Evolutionary conservation across 2,329 filamentous ascomycete species (phyloP).

Genomic region (Claviceps paspali): DNA sequence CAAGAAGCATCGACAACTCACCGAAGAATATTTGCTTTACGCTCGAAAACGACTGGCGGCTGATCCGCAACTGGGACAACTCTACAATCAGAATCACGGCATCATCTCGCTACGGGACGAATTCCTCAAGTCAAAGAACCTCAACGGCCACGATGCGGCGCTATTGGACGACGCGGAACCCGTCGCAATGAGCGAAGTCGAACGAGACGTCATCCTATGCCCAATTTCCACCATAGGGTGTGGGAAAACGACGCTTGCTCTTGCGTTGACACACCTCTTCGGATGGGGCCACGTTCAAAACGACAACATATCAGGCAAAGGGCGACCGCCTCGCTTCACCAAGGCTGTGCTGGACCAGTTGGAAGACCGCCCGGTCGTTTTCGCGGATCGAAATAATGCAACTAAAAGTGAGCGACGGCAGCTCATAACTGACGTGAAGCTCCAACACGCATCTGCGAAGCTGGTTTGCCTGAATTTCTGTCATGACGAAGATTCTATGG

Average conservation of each 20-base stretch:
- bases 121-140: slow-evolving; percentile 67
- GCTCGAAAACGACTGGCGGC: slow-evolving; percentile 57
- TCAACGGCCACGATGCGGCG: slow-evolving; percentile 82
- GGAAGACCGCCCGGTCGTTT: slow-evolving; percentile 51
- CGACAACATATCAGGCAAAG: slow-evolving; percentile 77
- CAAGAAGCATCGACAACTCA: slow-evolving; percentile 81
- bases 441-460: slow-evolving; percentile 45
- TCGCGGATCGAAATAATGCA: slow-evolving; percentile 92
- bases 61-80: slow-evolving; percentile 50
- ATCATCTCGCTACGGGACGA: slow-evolving; percentile 85
- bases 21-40: slow-evolving; percentile 77
- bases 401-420: slow-evolving; percentile 77
- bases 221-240: slow-evolving; percentile 90
- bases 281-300: slow-evolving; percentile 91
- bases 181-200: slow-evolving; percentile 37
- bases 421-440: slow-evolving; percentile 62
- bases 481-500: slow-evolving; percentile 62
- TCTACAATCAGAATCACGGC: slow-evolving; percentile 78
- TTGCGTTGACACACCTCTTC: slow-evolving; percentile 71
- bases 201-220: slow-evolving; percentile 61
- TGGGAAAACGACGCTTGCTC: slow-evolving; percentile 84
- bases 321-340: slow-evolving; percentile 65
- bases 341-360: slow-evolving; percentile 52
- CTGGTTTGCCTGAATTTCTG: slow-evolving; percentile 82
- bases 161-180: slow-evolving; percentile 44